Evolutionary conservation across 106 monocot species (phyloP).

Genomic region (Alisma plantagoaquatica): DNA sequence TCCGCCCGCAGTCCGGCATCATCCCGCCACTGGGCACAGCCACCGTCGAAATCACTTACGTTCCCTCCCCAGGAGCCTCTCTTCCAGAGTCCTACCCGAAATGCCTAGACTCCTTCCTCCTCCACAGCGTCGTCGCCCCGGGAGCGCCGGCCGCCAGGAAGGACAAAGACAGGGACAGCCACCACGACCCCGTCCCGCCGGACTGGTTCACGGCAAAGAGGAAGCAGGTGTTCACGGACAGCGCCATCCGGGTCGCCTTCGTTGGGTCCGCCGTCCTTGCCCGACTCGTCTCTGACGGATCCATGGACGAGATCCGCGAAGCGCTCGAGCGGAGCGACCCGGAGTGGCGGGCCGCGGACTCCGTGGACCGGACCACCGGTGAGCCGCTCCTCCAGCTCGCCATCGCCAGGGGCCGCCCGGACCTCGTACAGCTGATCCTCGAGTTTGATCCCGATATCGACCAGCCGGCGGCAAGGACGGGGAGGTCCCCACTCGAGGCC

Average conservation of each 20-base stretch:
- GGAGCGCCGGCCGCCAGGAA: no score
- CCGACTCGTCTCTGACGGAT: slow-evolving; percentile 24
- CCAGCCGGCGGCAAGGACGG: slow-evolving; percentile 8
- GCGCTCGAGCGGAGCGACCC: slow-evolving; percentile 41
- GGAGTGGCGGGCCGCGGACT: slow-evolving; percentile 36
- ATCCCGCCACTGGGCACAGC: slow-evolving; percentile 33
- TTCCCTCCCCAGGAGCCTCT: slow-evolving; percentile 7
- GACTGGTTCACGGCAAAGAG: slow-evolving; percentile 51
- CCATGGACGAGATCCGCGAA: slow-evolving; percentile 28
- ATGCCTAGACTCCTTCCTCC: slow-evolving; percentile 35
- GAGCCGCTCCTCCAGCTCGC: slow-evolving; percentile 36
- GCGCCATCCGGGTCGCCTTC: slow-evolving; percentile 26
- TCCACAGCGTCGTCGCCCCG: slow-evolving; percentile 49
- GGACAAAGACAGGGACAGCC: slow-evolving; percentile 7
- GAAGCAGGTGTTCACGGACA: slow-evolving; percentile 47
- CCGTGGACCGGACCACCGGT: slow-evolving; percentile 20
- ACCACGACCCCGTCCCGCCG: slow-evolving; percentile 24
- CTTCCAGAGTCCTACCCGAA: slow-evolving; percentile 23
- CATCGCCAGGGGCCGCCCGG: slow-evolving; percentile 26
- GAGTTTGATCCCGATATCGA: slow-evolving; percentile 42
- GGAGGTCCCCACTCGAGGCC: slow-evolving; percentile 36
- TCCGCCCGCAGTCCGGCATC: slow-evolving; percentile 38
- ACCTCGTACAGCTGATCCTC: slow-evolving; percentile 44
- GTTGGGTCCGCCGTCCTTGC: slow-evolving; percentile 38
- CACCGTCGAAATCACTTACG: slow-evolving; percentile 25